Percentiles rank a stretch among this genome's conserved stretches.
Conservation (phyloP, 331 rosid genomes). For the Quercus tomentella region DNA sequence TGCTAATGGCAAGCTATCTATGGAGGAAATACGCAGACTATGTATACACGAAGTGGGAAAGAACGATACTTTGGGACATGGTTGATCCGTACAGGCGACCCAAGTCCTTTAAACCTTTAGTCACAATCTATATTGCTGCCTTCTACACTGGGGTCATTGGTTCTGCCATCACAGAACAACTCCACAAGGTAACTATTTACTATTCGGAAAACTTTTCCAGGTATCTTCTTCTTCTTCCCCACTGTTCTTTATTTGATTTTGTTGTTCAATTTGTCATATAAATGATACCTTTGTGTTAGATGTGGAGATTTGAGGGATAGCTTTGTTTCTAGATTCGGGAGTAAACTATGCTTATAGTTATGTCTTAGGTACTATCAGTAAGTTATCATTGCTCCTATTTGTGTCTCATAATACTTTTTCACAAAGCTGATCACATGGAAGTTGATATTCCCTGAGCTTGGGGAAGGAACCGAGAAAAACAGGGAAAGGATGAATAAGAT, state of each 20-base stretch:
- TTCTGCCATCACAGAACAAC: slow-evolving; percentile 89
- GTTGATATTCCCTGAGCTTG: neutral
- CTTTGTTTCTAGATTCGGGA: neutral
- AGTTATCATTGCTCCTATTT: neutral
- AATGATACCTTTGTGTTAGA: neutral
- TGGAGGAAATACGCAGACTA: slow-evolving; percentile 92
- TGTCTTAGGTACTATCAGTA: neutral
- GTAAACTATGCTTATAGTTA: neutral
- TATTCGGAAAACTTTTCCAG: neutral
- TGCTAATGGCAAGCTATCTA: slow-evolving; percentile 52
- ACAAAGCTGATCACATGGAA: neutral
- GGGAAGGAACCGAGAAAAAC: neutral
- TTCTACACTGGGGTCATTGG: slow-evolving; percentile 83
- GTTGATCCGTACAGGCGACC: slow-evolving; percentile 75
- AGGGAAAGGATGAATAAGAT: neutral
- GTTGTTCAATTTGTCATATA: neutral
- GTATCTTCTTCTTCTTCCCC: neutral
- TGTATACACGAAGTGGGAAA: slow-evolving; percentile 80
- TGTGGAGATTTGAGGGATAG: neutral
- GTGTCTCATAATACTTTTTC: neutral
- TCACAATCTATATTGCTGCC: slow-evolving; percentile 64
- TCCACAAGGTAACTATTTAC: slow-evolving; percentile 57
- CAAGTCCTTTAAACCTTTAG: slow-evolving; percentile 77
- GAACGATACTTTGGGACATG: slow-evolving; percentile 82
- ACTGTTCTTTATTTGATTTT: neutral